These are phyloP conservation scores for Thelonectria olida DNA, from an alignment of 2,329 filamentous ascomycete species.

Conservation along the genomic window DNA sequence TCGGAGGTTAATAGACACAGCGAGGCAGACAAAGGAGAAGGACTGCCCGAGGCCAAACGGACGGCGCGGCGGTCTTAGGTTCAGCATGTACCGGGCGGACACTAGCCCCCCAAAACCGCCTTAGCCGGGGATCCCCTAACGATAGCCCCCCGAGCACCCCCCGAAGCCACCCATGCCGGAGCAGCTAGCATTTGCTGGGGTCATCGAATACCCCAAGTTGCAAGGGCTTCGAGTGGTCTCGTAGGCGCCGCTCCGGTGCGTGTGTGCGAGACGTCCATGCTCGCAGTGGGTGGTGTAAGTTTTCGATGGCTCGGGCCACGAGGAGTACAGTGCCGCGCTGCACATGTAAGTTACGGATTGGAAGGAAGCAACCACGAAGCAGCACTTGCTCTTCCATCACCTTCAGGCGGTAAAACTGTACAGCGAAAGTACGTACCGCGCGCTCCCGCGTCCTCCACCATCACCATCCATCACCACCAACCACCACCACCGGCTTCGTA, in stretches of 20 bases:
- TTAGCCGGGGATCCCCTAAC: slow-evolving; percentile 20
- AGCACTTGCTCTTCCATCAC: not conserved
- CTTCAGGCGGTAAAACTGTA: not conserved
- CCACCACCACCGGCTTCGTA: slow-evolving; percentile 7
- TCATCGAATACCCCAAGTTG: slow-evolving; percentile 21
- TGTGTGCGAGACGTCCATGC: not conserved
- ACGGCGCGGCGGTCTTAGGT: slow-evolving; percentile 10
- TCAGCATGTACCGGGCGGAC: slow-evolving; percentile 19
- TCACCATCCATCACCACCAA: slow-evolving; percentile 15
- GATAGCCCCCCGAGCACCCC: slow-evolving; percentile 12
- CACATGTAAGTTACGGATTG: slow-evolving; percentile 4
- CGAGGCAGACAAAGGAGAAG: not conserved
- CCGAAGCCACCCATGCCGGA: slow-evolving; percentile 9
- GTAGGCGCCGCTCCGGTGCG: not conserved
- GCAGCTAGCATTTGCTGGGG: slow-evolving; percentile 11
- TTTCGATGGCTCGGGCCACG: slow-evolving; percentile 4
- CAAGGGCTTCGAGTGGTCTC: slow-evolving; percentile 6
- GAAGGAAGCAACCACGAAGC: not conserved
- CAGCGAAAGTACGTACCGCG: slow-evolving; percentile 6
- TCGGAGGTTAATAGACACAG: not conserved
- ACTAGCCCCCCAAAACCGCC: slow-evolving; percentile 14
- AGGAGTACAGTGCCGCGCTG: slow-evolving; percentile 4
- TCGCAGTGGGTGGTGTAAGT: not conserved
- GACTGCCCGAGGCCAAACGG: not conserved
- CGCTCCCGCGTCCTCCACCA: slow-evolving; percentile 1